Percentiles rank a stretch among this genome's conserved stretches.
Conservation (phyloP, 73 alveolate genomes). For the Halteria grandinella region DNA sequence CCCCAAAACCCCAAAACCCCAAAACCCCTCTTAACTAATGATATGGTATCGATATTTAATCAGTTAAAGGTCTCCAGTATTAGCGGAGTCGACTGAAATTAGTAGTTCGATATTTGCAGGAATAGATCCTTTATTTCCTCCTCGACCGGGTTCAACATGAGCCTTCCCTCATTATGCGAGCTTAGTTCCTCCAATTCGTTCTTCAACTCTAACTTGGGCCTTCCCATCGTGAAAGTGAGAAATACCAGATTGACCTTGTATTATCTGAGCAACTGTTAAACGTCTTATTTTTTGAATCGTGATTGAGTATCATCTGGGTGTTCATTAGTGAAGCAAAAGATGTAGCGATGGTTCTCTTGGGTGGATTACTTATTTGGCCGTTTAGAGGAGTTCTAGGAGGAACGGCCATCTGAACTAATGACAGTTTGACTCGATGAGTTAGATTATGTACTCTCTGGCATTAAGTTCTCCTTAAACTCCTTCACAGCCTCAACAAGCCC, state of each 20-base stretch:
- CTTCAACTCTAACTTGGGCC: too few relatives aligned
- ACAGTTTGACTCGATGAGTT: neutral
- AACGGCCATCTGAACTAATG: constrained; percentile 15
- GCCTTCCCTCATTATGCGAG: constrained; percentile 14
- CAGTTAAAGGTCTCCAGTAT: constrained; percentile 28
- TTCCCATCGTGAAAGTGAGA: neutral
- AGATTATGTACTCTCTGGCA: too few relatives aligned
- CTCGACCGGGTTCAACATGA: neutral
- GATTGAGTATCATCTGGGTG: neutral
- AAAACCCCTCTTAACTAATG: too few relatives aligned
- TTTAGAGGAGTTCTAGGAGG: too few relatives aligned
- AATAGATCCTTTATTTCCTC: constrained; percentile 9
- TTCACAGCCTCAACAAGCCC: constrained; percentile 24
- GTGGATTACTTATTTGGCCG: too few relatives aligned
- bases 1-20: too few relatives aligned
- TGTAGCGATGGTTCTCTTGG: constrained; percentile 40
- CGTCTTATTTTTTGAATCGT: constrained; percentile 17
- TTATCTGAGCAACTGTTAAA: neutral
- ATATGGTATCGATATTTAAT: neutral
- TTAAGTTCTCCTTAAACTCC: constrained; percentile 21
- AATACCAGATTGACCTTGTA: constrained; percentile 23
- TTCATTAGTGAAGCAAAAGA: constrained; percentile 41
- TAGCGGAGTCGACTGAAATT: neutral
- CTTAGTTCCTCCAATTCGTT: neutral
- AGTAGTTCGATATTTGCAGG: constrained; percentile 5